Evolutionary conservation across 2,329 filamentous ascomycete species (phyloP).

Genomic region (Falciphora oryzae): DNA sequence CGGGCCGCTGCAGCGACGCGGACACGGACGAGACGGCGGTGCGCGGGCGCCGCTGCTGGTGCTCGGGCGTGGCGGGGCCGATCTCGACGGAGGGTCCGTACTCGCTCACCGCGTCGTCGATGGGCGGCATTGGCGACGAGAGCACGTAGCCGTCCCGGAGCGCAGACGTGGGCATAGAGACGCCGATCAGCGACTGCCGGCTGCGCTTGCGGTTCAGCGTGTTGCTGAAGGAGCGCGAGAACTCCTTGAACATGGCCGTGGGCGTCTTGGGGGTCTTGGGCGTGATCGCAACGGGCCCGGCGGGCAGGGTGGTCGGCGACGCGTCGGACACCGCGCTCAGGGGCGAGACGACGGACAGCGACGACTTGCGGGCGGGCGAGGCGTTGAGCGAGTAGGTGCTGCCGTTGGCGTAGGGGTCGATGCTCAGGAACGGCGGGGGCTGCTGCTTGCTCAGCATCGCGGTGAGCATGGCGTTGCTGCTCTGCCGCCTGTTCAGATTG

Average conservation of each 20-base stretch:
- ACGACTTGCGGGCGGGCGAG: background rate
- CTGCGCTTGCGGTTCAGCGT: slow-evolving; percentile 48
- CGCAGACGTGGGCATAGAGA: background rate
- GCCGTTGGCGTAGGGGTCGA: slow-evolving; percentile 45
- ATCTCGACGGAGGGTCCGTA: background rate
- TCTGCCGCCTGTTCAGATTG: slow-evolving; percentile 29
- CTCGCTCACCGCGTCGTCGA: background rate
- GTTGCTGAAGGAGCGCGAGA: slow-evolving; percentile 41
- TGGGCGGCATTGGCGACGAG: background rate
- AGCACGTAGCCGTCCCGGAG: background rate
- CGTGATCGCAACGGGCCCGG: slow-evolving; percentile 13
- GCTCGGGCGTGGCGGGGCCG: background rate
- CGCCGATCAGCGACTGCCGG: slow-evolving; percentile 35
- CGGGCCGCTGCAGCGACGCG: background rate
- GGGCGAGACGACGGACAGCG: background rate
- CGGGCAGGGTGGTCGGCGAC: slow-evolving; percentile 13
- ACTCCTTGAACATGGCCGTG: slow-evolving; percentile 41
- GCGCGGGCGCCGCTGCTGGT: too few relatives aligned
- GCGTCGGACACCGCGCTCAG: slow-evolving; percentile 16
- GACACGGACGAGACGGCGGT: background rate
- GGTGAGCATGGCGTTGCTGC: slow-evolving; percentile 38
- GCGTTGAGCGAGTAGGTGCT: slow-evolving; percentile 26
- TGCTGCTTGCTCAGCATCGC: slow-evolving; percentile 27
- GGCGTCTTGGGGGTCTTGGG: slow-evolving; percentile 38
- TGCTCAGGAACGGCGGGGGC: slow-evolving; percentile 44